These are phyloP conservation scores for Ustilago sp. DNA, from an alignment of 1,284 basidiomycete species.

Conservation along the genomic window DNA sequence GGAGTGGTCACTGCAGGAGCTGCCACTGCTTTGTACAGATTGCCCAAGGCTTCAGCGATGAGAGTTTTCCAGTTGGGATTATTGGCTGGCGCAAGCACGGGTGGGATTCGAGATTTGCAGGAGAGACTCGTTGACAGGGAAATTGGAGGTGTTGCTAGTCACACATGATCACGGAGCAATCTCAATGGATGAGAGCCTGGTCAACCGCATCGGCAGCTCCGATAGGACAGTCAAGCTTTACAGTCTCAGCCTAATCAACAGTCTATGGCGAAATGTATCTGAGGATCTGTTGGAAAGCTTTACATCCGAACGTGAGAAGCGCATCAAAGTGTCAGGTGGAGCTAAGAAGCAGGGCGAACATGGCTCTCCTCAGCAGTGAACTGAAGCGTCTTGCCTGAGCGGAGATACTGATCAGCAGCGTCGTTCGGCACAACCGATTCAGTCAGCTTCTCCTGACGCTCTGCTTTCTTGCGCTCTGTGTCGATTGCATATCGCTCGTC, in stretches of 20 bases:
- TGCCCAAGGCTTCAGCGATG: conserved; percentile 29
- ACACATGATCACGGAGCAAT: conserved; percentile 25
- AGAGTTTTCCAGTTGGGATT: conserved; percentile 43
- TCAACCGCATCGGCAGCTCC: conserved; percentile 32
- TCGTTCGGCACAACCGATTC: conserved; percentile 18
- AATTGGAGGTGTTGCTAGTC: conserved; percentile 47
- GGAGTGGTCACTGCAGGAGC: conserved; percentile 47
- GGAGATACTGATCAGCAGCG: conserved; percentile 38
- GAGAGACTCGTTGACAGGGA: conserved; percentile 34
- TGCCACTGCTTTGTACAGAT: conserved; percentile 42
- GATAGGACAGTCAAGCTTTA: conserved; percentile 66
- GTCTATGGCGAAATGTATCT: conserved; percentile 81
- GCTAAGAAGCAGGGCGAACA: conserved; percentile 17
- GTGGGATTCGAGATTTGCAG: conserved; percentile 41
- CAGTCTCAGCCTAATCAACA: conserved; percentile 77
- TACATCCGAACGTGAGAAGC: conserved; percentile 79
- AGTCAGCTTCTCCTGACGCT: conserved; percentile 27
- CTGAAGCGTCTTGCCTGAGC: conserved; percentile 27
- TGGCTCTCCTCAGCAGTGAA: conserved; percentile 23
- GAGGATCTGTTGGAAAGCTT: conserved; percentile 83
- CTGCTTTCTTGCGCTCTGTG: conserved; percentile 30
- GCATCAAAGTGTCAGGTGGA: not conserved
- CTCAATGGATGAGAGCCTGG: not conserved
- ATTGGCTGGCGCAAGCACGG: conserved; percentile 43
- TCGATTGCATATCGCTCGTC: conserved; percentile 34